phyloP scores from a whole-genome alignment of 2,329 filamentous ascomycete genomes.

The Paecilomyces formosus region DNA sequence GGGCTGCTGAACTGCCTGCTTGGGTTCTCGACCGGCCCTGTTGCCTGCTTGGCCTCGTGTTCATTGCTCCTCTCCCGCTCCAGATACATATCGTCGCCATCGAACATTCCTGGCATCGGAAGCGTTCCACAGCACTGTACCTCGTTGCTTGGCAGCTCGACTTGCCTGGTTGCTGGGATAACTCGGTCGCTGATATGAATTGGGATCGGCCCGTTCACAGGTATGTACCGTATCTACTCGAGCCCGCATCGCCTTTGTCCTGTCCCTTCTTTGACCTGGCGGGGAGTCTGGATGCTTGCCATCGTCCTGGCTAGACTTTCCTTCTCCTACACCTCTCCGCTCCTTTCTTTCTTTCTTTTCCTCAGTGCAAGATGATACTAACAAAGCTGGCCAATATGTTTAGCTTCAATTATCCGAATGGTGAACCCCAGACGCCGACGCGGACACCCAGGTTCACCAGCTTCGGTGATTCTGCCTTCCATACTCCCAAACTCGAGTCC shows the following conservation, averaged over 20 bases:
- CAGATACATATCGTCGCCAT: slow-evolving; percentile 14
- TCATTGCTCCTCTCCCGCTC: slow-evolving; percentile 12
- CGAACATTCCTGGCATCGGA: slow-evolving; percentile 22
- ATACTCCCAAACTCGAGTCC: slow-evolving; percentile 40
- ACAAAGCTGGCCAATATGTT: slow-evolving; percentile 23
- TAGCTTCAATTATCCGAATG: slow-evolving; percentile 41
- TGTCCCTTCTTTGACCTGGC: slow-evolving; percentile 1
- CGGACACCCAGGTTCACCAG: slow-evolving; percentile 34
- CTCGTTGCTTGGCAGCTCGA: slow-evolving; percentile 28
- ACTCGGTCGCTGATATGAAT: slow-evolving; percentile 37
- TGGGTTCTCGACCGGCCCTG: slow-evolving; percentile 4
- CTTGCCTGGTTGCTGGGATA: slow-evolving; percentile 32
- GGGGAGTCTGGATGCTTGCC: not conserved
- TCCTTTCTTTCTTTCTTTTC: slow-evolving; percentile 2
- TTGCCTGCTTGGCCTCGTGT: slow-evolving; percentile 18
- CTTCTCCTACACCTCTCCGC: not conserved
- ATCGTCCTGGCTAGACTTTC: not conserved
- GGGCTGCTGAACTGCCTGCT: not conserved
- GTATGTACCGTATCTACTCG: slow-evolving; percentile 21
- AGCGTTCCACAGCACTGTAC: slow-evolving; percentile 13
- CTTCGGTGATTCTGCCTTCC: slow-evolving; percentile 33
- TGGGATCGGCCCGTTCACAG: slow-evolving; percentile 41
- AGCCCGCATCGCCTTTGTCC: not conserved
- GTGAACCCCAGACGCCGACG: slow-evolving; percentile 41
- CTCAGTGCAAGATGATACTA: slow-evolving; percentile 21